phyloP scores from a whole-genome alignment of 169 alveolate species.

The Miamiensis avidus region DNA sequence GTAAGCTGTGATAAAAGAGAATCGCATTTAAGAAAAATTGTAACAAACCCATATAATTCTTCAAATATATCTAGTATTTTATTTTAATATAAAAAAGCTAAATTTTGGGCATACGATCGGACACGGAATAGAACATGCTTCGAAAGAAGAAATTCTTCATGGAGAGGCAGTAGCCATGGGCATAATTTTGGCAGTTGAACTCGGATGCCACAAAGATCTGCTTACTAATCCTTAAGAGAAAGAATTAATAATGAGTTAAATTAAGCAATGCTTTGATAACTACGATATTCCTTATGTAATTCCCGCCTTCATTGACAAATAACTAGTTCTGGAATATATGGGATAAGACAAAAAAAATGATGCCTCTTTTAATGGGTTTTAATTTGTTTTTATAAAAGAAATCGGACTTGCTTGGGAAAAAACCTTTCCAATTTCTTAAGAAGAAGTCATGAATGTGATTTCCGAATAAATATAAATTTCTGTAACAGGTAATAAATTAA shows the following conservation, averaged over 20 bases:
- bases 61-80: too few species aligned
- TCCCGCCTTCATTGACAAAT: conserved; percentile 1
- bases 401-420: conserved; percentile 35
- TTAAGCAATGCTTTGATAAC: conserved; percentile 2
- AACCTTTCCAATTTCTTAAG: not conserved
- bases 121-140: conserved; percentile 49
- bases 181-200: conserved; percentile 33
- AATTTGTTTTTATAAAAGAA: conserved; percentile 34
- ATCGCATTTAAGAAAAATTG: conserved; percentile 35
- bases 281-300: conserved; percentile 30
- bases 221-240: not conserved
- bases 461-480: not conserved
- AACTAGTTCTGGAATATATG: conserved; percentile 31
- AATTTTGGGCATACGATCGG: conserved; percentile 58
- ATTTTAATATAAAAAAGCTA: not conserved
- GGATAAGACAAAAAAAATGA: conserved; percentile 42
- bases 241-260: conserved; percentile 4
- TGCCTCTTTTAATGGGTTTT: not conserved
- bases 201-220: conserved; percentile 8
- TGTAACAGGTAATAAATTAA: not conserved
- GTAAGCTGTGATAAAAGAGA: conserved; percentile 33
- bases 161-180: conserved; percentile 56
- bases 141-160: conserved; percentile 38
- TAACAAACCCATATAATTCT: not conserved
- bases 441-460: not conserved